Evolutionary conservation across 2,329 filamentous ascomycete species (phyloP).

Genomic region (Colletotrichum sp.): DNA sequence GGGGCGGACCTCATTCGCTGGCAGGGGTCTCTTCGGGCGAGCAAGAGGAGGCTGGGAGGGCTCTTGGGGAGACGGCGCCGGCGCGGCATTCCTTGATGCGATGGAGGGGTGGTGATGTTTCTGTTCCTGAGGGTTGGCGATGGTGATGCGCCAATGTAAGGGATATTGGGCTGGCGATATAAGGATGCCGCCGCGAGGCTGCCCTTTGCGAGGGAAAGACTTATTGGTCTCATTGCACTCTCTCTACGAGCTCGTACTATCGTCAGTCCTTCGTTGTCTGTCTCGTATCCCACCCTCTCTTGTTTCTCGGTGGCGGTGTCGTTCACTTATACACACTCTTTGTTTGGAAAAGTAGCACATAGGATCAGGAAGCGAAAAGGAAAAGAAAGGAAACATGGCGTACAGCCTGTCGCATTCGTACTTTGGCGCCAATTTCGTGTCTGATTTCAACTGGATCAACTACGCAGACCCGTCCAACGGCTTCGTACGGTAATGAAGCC

Average conservation of each 20-base stretch:
- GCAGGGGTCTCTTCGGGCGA: not conserved
- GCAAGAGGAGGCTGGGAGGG: not conserved
- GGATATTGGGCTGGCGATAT: not conserved
- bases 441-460: conserved; percentile 55
- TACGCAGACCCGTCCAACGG: conserved; percentile 67
- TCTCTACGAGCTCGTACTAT: not conserved
- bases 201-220: not conserved
- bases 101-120: not conserved
- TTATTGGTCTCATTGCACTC: not conserved
- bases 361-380: not conserved
- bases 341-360: not conserved
- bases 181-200: not conserved
- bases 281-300: not conserved
- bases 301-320: not conserved
- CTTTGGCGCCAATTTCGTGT: conserved; percentile 46
- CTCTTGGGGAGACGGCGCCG: not conserved
- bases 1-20: not conserved
- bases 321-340: not conserved
- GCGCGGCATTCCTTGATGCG: not conserved
- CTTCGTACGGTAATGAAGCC: conserved; percentile 61
- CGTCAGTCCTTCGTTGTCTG: conserved; percentile 6
- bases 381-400: conserved; percentile 2
- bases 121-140: not conserved
- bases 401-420: conserved; percentile 51
- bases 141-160: conserved; percentile 5